These are phyloP conservation scores for Floccularia luteovirens DNA, from an alignment of 768 basidiomycete species.

Conservation along the genomic window DNA sequence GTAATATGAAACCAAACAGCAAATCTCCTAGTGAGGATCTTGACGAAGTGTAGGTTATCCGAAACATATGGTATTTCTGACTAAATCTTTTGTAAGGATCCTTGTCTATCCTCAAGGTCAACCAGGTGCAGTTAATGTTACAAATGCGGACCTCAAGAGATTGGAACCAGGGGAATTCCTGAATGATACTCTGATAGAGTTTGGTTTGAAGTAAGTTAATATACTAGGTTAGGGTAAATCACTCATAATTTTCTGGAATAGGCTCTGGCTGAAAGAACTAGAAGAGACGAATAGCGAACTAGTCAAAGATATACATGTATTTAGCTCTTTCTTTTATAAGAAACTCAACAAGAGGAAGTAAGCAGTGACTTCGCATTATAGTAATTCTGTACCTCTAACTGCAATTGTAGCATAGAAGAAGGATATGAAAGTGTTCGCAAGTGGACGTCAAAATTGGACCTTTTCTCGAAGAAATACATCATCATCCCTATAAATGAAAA, in stretches of 20 bases:
- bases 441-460: conserved; percentile 86
- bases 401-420: conserved; percentile 34
- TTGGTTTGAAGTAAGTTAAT: conserved; percentile 76
- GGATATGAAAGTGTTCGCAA: conserved; percentile 84
- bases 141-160: conserved; percentile 67
- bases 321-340: conserved; percentile 98
- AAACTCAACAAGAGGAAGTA: conserved; percentile 74
- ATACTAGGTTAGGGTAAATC: background rate
- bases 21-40: conserved; percentile 27
- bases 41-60: conserved; percentile 57
- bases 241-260: conserved; percentile 17
- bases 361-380: conserved; percentile 7
- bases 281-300: conserved; percentile 48
- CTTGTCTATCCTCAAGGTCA: conserved; percentile 66
- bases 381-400: no score
- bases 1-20: conserved; percentile 6
- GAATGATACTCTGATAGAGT: conserved; percentile 96
- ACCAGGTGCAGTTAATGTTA: conserved; percentile 76
- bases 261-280: conserved; percentile 63
- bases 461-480: conserved; percentile 89
- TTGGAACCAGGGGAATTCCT: conserved; percentile 78
- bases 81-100: conserved; percentile 35
- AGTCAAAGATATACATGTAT: conserved; percentile 76
- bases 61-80: background rate
- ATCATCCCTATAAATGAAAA: conserved; percentile 96